Conservation (phyloP, 2,329 filamentous ascomycete genomes). For the Neonectria coccinea region DNA sequence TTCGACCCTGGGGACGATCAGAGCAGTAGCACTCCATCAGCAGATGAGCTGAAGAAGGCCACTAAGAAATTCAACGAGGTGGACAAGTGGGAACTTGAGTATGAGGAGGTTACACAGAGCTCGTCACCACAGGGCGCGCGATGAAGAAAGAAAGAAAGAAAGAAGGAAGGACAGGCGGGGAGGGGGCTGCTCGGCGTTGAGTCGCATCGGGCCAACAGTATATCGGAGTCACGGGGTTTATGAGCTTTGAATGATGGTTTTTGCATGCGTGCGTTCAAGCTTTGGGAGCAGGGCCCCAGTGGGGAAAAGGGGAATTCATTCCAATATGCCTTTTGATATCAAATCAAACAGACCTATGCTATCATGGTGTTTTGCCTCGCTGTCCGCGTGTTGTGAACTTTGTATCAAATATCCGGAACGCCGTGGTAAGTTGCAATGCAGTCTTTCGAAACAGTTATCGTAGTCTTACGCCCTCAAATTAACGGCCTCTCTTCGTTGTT, state of each 20-base stretch:
- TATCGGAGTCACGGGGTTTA: conserved; percentile 34
- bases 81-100: conserved; percentile 75
- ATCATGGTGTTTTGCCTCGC: conserved; percentile 22
- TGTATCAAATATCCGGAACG: conserved; percentile 32
- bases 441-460: conserved; percentile 1
- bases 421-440: conserved; percentile 21
- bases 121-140: conserved; percentile 65
- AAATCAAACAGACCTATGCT: conserved; percentile 35
- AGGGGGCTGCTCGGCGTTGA: conserved; percentile 30
- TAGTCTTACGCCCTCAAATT: conserved; percentile 31
- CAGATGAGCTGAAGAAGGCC: conserved; percentile 69
- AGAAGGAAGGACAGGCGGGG: conserved; percentile 1
- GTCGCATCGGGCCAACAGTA: conserved; percentile 7
- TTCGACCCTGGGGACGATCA: conserved; percentile 50
- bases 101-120: conserved; percentile 70
- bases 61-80: conserved; percentile 76
- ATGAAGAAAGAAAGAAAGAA: conserved; percentile 47
- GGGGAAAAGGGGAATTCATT: conserved; percentile 18
- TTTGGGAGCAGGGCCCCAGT: conserved; percentile 15
- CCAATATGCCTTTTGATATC: conserved; percentile 35
- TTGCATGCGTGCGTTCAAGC: conserved; percentile 27
- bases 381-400: conserved; percentile 20
- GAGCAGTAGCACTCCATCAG: conserved; percentile 54
- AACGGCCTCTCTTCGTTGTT: conserved; percentile 70
- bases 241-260: conserved; percentile 39